Base-by-base conservation (phyloP, 148 eudicot species). In the Selenicereus undatus region DNA sequence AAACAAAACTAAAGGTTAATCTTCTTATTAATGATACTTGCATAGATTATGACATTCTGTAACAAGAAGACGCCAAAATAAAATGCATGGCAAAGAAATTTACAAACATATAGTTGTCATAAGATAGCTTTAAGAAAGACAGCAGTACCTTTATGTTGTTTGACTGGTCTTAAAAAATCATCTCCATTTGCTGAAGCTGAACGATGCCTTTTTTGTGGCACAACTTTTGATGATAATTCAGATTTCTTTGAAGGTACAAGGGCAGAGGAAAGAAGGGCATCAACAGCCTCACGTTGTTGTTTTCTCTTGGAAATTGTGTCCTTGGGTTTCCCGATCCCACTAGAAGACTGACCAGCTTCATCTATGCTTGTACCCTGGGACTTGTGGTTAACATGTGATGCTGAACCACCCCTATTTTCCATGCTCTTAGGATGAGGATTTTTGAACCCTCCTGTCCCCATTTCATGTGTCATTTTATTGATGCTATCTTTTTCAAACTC, bases 221-320 rank as follows among this genome's bases (percentile, higher is more conserved):
- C 65, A 69, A 86, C 68, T 82, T 85, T 91, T 39, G 78, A 48
- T 29, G 91, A 91, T 42, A 88, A 74, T 76, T 73, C 86, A 30
- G 92, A 73, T 84, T 90, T 97, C 90, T 88, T 93, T 21, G 98
- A 91, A 87, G 99, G 90, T 85, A 92, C 87, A 78, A 94, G 94
- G 83, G 98, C 90, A 62, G 99, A 94, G 30, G 98, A 89, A 84
- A 97, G 98, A 79, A 97, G 95, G 82, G 94, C 99, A 72, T 97
- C 94, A 76, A 97, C 97, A 71, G 94, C 99, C 68, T 94, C 98
- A 50, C 98, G 91, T 77, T 91, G 98, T 84, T 90, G 93, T 86
- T 92, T 97, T 81, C 98, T 90, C 85, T 89, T 87, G 56, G 82
- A 71, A 13, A 86, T 88, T 29, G 87, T 58, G 81, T 87, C 88